phyloP scores from a whole-genome alignment of 2,329 filamentous ascomycete species.

The Ophiostoma perfectum region DNA sequence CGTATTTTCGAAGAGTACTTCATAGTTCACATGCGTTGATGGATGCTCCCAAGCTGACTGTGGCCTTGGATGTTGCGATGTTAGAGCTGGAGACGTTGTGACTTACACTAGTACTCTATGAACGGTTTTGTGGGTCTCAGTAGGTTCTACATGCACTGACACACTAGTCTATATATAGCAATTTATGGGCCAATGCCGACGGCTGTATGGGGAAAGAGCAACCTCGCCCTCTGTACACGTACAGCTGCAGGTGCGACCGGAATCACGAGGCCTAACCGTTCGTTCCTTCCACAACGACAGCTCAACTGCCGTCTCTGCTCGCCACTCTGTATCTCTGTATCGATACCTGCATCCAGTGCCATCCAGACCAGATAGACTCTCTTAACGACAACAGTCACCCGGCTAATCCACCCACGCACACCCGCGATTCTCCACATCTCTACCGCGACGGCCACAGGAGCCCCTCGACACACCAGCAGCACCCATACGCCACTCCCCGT shows the following conservation, averaged over 20 bases:
- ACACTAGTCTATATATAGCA: background rate
- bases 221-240: background rate
- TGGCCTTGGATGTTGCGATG: too few species aligned
- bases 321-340: too few species aligned
- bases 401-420: background rate
- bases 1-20: too few species aligned
- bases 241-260: conserved; percentile 5
- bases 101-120: background rate
- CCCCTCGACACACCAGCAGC: background rate
- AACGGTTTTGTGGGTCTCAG: background rate
- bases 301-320: too few species aligned
- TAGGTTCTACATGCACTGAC: background rate
- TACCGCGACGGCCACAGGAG: background rate
- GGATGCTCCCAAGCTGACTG: too few species aligned
- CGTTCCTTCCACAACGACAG: background rate
- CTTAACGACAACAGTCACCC: background rate
- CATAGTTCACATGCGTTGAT: too few species aligned
- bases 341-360: too few species aligned
- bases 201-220: conserved; percentile 7
- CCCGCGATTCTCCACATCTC: background rate
- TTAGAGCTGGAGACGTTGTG: background rate
- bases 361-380: background rate
- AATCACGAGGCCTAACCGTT: background rate
- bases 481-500: background rate
- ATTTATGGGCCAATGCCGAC: background rate